These are phyloP conservation scores for Parasitella parasitica DNA, from an alignment of 371 early-diverging fungal species.

Conservation along the genomic window DNA sequence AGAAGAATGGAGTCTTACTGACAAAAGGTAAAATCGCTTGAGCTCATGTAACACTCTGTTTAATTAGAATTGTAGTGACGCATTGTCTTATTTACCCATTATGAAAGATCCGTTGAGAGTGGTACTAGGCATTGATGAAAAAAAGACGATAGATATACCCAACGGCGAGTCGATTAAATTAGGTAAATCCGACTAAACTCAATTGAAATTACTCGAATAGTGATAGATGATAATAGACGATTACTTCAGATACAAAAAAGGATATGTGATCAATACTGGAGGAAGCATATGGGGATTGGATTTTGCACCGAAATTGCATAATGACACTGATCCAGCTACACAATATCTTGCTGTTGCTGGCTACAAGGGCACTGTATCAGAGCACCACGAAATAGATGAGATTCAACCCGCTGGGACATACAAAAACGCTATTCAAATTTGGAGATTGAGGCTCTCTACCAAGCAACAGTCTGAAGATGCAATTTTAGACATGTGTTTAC, in stretches of 20 bases:
- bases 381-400: constrained; percentile 40
- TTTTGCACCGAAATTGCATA: constrained; percentile 43
- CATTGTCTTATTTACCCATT: constrained; percentile 16
- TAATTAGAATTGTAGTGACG: constrained; percentile 8
- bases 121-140: constrained; percentile 12
- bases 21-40: constrained; percentile 7
- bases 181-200: neutral
- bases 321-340: constrained; percentile 12
- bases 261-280: constrained; percentile 49
- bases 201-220: neutral
- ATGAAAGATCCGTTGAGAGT: constrained; percentile 1
- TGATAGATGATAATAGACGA: constrained; percentile 9
- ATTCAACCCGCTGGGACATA: constrained; percentile 27
- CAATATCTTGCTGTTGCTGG: constrained; percentile 63
- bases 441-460: constrained; percentile 34
- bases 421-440: constrained; percentile 51
- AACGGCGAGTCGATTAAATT: constrained; percentile 5
- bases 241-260: constrained; percentile 17
- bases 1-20: constrained; percentile 13
- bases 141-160: neutral
- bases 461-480: constrained; percentile 19
- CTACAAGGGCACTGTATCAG: constrained; percentile 40
- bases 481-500: constrained; percentile 45
- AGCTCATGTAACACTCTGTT: neutral
- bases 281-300: constrained; percentile 61